phyloP scores from a whole-genome alignment of 192 early-diverging fungal species.

The Geranomyces variabilis region DNA sequence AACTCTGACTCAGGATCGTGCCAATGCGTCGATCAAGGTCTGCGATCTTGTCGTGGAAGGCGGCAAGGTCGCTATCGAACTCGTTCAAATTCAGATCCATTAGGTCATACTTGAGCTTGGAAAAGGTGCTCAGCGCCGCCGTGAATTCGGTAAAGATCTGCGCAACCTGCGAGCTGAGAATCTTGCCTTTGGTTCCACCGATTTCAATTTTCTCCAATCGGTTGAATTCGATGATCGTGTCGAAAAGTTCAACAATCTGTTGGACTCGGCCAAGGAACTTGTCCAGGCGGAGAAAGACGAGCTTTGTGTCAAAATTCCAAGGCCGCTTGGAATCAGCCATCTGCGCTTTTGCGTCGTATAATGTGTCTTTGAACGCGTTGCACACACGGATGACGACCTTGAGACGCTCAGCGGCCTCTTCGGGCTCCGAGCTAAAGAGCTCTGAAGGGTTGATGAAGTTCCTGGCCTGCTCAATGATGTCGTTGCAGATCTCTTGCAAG shows the following conservation, averaged over 20 bases:
- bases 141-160: conserved; percentile 68
- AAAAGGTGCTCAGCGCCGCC: conserved; percentile 48
- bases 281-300: conserved; percentile 61
- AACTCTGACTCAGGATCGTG: conserved; percentile 64
- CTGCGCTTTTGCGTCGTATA: conserved; percentile 53
- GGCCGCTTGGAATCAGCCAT: conserved; percentile 46
- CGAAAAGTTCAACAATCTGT: conserved; percentile 62
- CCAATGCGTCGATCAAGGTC: conserved; percentile 66
- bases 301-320: conserved; percentile 67
- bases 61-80: conserved; percentile 57
- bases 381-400: conserved; percentile 53
- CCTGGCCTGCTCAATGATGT: conserved; percentile 66
- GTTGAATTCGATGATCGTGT: conserved; percentile 73
- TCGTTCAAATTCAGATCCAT: conserved; percentile 51
- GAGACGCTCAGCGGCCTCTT: conserved; percentile 62
- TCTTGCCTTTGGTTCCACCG: conserved; percentile 73
- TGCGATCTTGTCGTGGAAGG: conserved; percentile 60
- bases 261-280: conserved; percentile 57
- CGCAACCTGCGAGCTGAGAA: conserved; percentile 63
- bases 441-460: conserved; percentile 61
- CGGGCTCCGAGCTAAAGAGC: conserved; percentile 62
- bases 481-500: conserved; percentile 68
- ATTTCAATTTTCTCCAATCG: conserved; percentile 71
- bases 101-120: conserved; percentile 66
- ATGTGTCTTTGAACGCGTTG: conserved; percentile 56